Conservation (phyloP, 495 filamentous ascomycete species). For the Jackrogersella minutella region DNA sequence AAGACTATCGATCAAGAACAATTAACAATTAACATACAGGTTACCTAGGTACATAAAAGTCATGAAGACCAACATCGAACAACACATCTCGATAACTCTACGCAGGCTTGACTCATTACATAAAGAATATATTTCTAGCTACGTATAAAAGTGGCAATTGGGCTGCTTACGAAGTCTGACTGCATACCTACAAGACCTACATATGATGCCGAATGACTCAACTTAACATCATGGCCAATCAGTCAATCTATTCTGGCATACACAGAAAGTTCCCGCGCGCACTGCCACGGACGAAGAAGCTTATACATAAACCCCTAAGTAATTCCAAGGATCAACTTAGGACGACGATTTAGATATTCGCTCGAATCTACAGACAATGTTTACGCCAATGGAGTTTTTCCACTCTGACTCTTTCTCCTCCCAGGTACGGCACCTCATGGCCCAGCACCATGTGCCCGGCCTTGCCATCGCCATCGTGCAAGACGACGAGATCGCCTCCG, state of each 20-base stretch:
- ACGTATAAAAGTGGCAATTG: too few species aligned
- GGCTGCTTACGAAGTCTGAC: background rate
- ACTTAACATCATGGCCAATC: background rate
- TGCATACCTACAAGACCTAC: background rate
- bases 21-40: too few species aligned
- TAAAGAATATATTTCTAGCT: too few species aligned
- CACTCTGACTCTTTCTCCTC: slow-evolving; percentile 13
- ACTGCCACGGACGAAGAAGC: background rate
- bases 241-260: too few species aligned
- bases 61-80: too few species aligned
- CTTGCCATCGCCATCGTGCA: slow-evolving; percentile 56
- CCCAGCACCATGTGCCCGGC: slow-evolving; percentile 58
- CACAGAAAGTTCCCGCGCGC: background rate
- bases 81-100: too few species aligned
- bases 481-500: slow-evolving; percentile 43
- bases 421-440: slow-evolving; percentile 47
- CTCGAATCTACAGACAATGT: background rate
- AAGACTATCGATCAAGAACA: too few species aligned
- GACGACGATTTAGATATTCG: too few species aligned
- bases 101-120: too few species aligned
- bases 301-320: background rate
- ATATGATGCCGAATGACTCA: background rate
- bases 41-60: too few species aligned
- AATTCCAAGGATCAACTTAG: background rate
- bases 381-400: slow-evolving; percentile 20